These are phyloP conservation scores for Perkinsus chesapeaki DNA, from an alignment of 169 alveolate species.

Conservation along the genomic window DNA sequence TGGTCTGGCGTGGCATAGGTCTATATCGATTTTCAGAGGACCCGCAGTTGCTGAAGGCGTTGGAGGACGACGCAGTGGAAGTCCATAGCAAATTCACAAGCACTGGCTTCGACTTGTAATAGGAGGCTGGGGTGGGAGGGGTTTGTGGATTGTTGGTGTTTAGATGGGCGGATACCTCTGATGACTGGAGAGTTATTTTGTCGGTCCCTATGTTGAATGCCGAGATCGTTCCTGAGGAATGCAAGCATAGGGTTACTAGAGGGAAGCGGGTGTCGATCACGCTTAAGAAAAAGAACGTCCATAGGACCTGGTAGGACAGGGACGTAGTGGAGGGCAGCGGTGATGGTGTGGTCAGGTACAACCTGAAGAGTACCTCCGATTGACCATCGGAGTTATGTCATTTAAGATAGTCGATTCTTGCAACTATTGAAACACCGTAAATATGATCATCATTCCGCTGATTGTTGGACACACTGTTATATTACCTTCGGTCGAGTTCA, in stretches of 20 bases:
- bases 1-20: background rate
- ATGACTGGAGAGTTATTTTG: background rate
- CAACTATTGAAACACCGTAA: background rate
- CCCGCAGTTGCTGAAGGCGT: background rate
- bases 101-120: background rate
- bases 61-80: background rate
- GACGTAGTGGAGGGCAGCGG: no score
- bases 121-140: background rate
- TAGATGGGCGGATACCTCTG: background rate
- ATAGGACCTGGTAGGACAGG: background rate
- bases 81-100: background rate
- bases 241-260: background rate
- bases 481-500: background rate
- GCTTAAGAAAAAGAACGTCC: background rate
- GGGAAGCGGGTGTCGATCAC: background rate
- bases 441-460: no score
- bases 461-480: background rate
- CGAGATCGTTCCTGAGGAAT: background rate
- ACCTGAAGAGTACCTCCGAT: background rate
- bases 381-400: background rate
- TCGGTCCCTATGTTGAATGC: background rate
- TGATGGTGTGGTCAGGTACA: background rate
- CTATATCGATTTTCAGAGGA: background rate
- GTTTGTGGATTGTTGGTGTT: background rate
- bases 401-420: no score